phyloP scores from a whole-genome alignment of 2,329 filamentous ascomycete genomes.

The Talaromyces sp. region DNA sequence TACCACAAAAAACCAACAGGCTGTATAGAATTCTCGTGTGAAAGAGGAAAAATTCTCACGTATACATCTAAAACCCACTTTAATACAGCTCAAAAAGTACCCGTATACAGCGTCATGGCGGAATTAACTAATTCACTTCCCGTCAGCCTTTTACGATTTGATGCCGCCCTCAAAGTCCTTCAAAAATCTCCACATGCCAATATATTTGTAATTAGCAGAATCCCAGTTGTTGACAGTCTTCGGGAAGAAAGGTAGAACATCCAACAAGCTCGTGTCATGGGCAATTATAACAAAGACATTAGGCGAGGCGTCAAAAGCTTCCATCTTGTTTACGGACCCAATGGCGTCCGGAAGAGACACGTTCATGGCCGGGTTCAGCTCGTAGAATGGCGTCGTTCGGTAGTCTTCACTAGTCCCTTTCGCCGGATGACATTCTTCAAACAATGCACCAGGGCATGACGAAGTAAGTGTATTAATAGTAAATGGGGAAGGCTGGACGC shows the following conservation, averaged over 20 bases:
- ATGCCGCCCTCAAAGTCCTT: background rate
- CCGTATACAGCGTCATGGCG: too few species aligned
- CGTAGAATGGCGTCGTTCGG: slow-evolving; percentile 2
- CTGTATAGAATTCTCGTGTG: too few species aligned
- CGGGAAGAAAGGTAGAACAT: slow-evolving; percentile 4
- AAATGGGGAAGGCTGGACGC: background rate
- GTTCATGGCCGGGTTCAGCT: background rate
- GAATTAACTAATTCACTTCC: too few species aligned
- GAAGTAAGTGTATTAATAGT: background rate
- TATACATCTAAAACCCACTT: too few species aligned
- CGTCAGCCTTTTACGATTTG: too few species aligned
- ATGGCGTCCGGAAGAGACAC: background rate
- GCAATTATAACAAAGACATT: slow-evolving; percentile 12
- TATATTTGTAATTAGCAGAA: background rate
- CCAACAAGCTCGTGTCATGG: slow-evolving; percentile 9
- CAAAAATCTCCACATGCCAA: slow-evolving; percentile 4
- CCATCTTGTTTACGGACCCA: slow-evolving; percentile 1
- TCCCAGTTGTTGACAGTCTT: slow-evolving; percentile 3
- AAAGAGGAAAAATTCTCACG: too few species aligned
- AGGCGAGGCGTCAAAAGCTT: slow-evolving; percentile 2
- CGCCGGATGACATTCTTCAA: background rate
- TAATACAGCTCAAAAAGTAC: too few species aligned
- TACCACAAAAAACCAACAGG: too few species aligned
- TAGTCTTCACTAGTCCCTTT: background rate
- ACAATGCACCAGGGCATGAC: background rate